Evolutionary conservation across 2,329 filamentous ascomycete genomes (phyloP), one percentile per base, ranked within the genome.

Genomic region (Cladosporium sp.): DNA sequence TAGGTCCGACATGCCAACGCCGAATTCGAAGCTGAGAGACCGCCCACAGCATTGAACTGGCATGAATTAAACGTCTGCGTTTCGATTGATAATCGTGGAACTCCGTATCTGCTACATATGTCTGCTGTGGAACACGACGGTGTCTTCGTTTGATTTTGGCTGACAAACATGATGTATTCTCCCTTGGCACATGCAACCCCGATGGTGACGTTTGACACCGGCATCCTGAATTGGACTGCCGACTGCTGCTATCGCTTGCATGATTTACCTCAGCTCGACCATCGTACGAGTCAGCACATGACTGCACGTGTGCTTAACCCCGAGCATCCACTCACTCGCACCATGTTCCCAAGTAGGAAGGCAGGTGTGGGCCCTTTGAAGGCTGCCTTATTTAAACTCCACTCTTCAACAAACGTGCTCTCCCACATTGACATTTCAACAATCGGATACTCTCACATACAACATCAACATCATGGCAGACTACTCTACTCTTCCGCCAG

Each of bases 401-500:
- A 55, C 52, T 55, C 52, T 55, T 55, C n/a, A 21, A 11, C 11
- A n/a, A 55, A 34, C 52, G 28, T 55, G 28, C 52, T 11, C 52
- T 32, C 52, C 18, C 28, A 55, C 52, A 30, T 47, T 47, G 41
- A 47, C n/a, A 47, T 47, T 47, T 21, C 41, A 47, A 12, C 41
- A 12, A 21, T 7, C 41, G 41, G 41, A 12, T 1, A 21, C 41
- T 1, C 10, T 24, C 30, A 34, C 28, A 32, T 14, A 18, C 15
- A 21, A 55, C 26, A 67, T 10, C 24, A 28, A 6, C 8, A 59
- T 8, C 55, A 72, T 72, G 71, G 66, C 68, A 47, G 66, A 69
- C 30, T 73, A 68, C 41, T 60, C 65, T 14, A 68, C 73, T 64
- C 47, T 80, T 4, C 81, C 81, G 15, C 64, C 76, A 30, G 71